A percentile compares a stretch with the other conserved stretches of the same genome.
Evolutionary conservation across 495 filamentous ascomycete species (phyloP).

Genomic region (Hapsidospora chrysogenum): DNA sequence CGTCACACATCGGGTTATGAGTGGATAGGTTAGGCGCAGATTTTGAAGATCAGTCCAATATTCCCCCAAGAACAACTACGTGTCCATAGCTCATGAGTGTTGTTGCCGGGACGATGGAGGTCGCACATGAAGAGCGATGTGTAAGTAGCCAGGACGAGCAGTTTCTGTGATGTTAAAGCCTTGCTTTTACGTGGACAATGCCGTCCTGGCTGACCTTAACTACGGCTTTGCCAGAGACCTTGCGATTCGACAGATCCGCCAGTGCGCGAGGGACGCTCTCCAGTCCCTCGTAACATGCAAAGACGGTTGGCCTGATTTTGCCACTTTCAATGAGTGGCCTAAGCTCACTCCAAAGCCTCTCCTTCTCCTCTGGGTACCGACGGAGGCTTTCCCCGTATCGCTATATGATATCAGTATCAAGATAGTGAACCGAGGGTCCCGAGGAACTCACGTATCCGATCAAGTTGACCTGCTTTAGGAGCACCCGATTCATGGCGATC

Average conservation of each 20-base stretch:
- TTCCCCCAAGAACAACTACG: no score
- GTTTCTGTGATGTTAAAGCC: not conserved
- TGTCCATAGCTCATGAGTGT: no score
- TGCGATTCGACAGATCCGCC: constrained; percentile 38
- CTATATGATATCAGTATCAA: constrained; percentile 14
- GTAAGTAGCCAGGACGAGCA: not conserved
- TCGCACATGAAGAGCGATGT: no score
- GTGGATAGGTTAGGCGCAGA: no score
- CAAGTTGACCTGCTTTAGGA: constrained; percentile 53
- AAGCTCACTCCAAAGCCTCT: constrained; percentile 42
- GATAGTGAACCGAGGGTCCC: constrained; percentile 36
- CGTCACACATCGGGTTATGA: no score
- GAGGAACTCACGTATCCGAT: constrained; percentile 28
- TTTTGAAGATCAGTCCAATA: no score
- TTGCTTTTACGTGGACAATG: no score
- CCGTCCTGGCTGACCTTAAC: constrained; percentile 30
- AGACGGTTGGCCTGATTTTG: constrained; percentile 44
- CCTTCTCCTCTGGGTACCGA: constrained; percentile 28
- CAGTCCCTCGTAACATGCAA: constrained; percentile 43
- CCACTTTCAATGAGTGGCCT: constrained; percentile 41
- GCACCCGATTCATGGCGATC: constrained; percentile 49
- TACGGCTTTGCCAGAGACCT: constrained; percentile 61
- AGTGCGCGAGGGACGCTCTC: constrained; percentile 45
- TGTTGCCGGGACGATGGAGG: no score
- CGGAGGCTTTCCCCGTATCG: constrained; percentile 39